phyloP scores from a whole-genome alignment of 345 rosid species.

The Psidium friedrichsthalianum region DNA sequence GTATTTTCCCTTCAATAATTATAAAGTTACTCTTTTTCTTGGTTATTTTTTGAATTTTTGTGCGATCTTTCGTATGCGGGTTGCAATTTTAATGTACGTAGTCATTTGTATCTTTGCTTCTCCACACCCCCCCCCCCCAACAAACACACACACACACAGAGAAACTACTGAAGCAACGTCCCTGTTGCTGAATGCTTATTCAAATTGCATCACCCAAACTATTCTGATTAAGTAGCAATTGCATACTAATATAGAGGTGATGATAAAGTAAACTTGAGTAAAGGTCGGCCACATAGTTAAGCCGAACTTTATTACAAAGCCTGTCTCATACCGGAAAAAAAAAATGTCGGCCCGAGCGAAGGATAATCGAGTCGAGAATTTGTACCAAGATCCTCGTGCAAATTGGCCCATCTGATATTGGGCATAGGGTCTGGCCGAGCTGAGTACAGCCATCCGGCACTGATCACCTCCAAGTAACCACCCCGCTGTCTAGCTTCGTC shows the following conservation, averaged over 20 bases:
- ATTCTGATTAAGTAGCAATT: not conserved
- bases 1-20: not conserved
- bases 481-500: not conserved
- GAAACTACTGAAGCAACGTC: not conserved
- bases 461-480: not conserved
- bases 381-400: not conserved
- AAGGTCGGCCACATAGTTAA: no score
- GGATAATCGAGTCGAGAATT: not conserved
- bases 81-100: not conserved
- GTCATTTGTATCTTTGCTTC: not conserved
- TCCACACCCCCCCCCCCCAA: no score
- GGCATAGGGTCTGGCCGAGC: not conserved
- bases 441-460: not conserved
- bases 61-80: not conserved
- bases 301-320: not conserved
- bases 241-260: not conserved
- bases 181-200: not conserved
- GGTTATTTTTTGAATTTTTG: no score
- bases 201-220: not conserved
- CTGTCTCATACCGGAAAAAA: not conserved
- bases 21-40: no score
- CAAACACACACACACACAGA: no score
- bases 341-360: not conserved
- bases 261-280: no score
- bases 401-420: not conserved